Conservation (phyloP, 2,329 filamentous ascomycete genomes). For the Seiridium unicorne region DNA sequence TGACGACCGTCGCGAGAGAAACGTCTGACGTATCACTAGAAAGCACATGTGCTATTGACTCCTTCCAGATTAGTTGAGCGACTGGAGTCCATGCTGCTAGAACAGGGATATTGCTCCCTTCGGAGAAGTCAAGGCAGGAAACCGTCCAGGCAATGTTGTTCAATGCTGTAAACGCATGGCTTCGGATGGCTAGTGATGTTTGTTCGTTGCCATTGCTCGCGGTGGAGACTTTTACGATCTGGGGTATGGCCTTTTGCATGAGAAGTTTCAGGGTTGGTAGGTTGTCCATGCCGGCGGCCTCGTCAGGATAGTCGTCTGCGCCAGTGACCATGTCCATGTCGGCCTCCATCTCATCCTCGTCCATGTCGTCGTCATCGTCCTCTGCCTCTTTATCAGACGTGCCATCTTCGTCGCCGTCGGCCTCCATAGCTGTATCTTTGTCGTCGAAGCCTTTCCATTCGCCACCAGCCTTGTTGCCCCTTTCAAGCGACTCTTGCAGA, state of each 20-base stretch:
- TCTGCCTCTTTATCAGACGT: constrained; percentile 20
- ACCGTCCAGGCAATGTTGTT: constrained; percentile 69
- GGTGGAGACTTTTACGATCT: constrained; percentile 43
- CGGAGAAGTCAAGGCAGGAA: constrained; percentile 58
- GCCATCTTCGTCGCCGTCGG: constrained; percentile 29
- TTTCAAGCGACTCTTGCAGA: constrained; percentile 50
- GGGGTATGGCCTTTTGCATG: constrained; percentile 42
- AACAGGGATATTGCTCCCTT: constrained; percentile 50
- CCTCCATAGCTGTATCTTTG: constrained; percentile 33
- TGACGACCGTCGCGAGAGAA: constrained; percentile 59
- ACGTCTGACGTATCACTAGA: constrained; percentile 61
- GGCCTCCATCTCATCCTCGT: constrained; percentile 55
- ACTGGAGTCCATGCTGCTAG: constrained; percentile 52
- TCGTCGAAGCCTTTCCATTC: constrained; percentile 38
- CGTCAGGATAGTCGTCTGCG: constrained; percentile 39
- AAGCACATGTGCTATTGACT: constrained; percentile 55
- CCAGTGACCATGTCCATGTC: constrained; percentile 66
- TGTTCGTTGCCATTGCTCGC: constrained; percentile 40
- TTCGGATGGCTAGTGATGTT: constrained; percentile 41
- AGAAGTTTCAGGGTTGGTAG: constrained; percentile 52
- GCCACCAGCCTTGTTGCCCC: constrained; percentile 30
- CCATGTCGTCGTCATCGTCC: constrained; percentile 47
- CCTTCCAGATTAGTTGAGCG: constrained; percentile 56
- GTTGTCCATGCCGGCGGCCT: constrained; percentile 45
- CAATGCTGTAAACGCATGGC: constrained; percentile 56